Evolutionary conservation across 257 asterid genomes (phyloP).

Genomic region (Eustoma russellianum): DNA sequence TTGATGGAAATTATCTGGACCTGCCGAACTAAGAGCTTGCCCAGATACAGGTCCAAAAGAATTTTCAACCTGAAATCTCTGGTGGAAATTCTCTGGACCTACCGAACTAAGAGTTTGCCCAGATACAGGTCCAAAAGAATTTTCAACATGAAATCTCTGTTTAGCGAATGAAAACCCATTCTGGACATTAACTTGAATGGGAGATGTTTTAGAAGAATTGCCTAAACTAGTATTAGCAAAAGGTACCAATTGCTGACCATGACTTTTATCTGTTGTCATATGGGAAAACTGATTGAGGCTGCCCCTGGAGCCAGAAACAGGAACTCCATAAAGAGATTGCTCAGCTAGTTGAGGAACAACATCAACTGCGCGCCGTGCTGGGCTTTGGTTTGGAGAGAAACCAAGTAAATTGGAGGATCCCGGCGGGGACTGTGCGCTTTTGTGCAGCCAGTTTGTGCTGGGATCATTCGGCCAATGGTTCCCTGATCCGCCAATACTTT

Average conservation of each 20-base stretch:
- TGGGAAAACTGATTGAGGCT: constrained; percentile 45
- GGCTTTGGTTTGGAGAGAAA: constrained; percentile 44
- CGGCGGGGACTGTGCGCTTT: constrained; percentile 44
- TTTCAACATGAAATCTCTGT: constrained; percentile 46
- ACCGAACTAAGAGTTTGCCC: constrained; percentile 29
- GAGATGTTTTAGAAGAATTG: constrained; percentile 30
- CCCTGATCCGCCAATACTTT: constrained; percentile 35
- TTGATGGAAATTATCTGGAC: constrained; percentile 41
- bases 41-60: constrained; percentile 32
- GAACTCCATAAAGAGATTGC: constrained; percentile 87
- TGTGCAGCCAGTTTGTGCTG: constrained; percentile 47
- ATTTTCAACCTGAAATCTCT: constrained; percentile 43
- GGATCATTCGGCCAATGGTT: constrained; percentile 43
- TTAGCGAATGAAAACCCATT: constrained; percentile 33
- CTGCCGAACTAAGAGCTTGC: constrained; percentile 29
- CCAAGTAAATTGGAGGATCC: constrained; percentile 50
- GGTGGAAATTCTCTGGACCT: constrained; percentile 31
- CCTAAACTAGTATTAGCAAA: constrained; percentile 37
- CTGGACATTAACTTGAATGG: constrained; percentile 39
- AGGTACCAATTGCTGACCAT: constrained; percentile 39
- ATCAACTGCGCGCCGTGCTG: constrained; percentile 39
- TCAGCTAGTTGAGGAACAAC: constrained; percentile 55
- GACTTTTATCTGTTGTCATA: constrained; percentile 35
- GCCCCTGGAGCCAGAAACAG: constrained; percentile 70
- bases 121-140: constrained; percentile 32